phyloP scores from a whole-genome alignment of 352 stramenopile species.

The Thraustochytrium striatum region DNA sequence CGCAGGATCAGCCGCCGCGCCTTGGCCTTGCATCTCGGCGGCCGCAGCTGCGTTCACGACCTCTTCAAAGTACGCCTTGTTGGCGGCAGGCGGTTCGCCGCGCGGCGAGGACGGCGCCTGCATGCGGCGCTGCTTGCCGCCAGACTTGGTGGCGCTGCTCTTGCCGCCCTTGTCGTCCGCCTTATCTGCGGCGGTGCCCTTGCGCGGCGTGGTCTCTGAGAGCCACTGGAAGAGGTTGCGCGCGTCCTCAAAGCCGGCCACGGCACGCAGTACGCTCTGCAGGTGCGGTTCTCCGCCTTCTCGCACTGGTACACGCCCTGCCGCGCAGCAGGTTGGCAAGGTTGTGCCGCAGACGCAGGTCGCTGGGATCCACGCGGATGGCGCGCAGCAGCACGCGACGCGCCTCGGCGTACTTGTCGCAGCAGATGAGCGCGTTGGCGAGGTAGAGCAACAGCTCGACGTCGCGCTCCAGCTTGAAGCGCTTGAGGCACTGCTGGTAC shows the following conservation, averaged over 20 bases:
- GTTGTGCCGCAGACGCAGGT: conserved; percentile 23
- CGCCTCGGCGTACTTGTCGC: conserved; percentile 1
- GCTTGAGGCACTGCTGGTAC: conserved; percentile 48
- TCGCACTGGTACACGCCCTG: conserved; percentile 24
- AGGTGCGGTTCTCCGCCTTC: conserved; percentile 9
- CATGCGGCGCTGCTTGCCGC: background rate
- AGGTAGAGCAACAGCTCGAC: conserved; percentile 26
- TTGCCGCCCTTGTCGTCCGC: background rate
- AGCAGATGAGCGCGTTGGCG: conserved; percentile 33
- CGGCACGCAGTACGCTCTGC: conserved; percentile 22
- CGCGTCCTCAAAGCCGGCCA: conserved; percentile 19
- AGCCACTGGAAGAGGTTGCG: conserved; percentile 5
- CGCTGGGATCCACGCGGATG: conserved; percentile 8
- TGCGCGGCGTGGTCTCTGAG: background rate
- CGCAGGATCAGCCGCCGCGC: background rate
- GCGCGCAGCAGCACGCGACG: background rate
- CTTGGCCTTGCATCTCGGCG: background rate
- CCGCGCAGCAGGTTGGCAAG: conserved; percentile 18
- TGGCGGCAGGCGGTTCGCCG: background rate
- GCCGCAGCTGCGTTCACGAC: background rate
- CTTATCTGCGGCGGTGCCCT: background rate
- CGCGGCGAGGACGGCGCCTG: conserved; percentile 8
- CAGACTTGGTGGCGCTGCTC: background rate
- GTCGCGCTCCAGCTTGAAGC: conserved; percentile 23
- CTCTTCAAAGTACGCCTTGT: conserved; percentile 30